These are phyloP conservation scores for Botrytis hyacinthi DNA, from an alignment of 2,329 filamentous ascomycete genomes.

Conservation along the genomic window DNA sequence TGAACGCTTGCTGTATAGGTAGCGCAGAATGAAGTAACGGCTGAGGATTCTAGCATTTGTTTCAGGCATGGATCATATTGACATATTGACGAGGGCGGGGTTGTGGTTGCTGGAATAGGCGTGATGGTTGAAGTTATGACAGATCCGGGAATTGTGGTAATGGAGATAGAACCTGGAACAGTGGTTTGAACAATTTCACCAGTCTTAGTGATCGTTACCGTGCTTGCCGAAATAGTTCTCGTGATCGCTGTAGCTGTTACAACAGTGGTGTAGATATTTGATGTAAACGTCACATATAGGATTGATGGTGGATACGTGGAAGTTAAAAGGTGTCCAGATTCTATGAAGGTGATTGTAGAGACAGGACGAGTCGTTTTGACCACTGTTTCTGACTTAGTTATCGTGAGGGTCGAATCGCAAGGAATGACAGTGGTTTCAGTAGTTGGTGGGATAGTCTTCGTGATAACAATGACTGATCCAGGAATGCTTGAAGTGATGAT, in stretches of 20 bases:
- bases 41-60: background rate
- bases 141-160: background rate
- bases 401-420: constrained; percentile 4
- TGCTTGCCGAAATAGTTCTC: constrained; percentile 5
- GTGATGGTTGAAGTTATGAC: background rate
- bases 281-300: constrained; percentile 4
- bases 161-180: background rate
- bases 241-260: constrained; percentile 3
- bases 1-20: background rate
- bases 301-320: constrained; percentile 2
- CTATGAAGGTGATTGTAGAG: constrained; percentile 2
- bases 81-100: background rate
- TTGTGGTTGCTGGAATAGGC: background rate
- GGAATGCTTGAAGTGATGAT: constrained; percentile 7
- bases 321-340: background rate
- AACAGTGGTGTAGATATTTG: constrained; percentile 7
- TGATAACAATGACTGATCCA: constrained; percentile 1
- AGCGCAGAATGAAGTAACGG: background rate
- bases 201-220: background rate
- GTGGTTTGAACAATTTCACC: constrained; percentile 7
- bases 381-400: background rate
- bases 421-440: constrained; percentile 12
- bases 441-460: constrained; percentile 5
- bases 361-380: background rate
- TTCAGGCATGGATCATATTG: background rate